Evolutionary conservation across 306 rosid species (phyloP).

Genomic region (Quercus agrifolia): DNA sequence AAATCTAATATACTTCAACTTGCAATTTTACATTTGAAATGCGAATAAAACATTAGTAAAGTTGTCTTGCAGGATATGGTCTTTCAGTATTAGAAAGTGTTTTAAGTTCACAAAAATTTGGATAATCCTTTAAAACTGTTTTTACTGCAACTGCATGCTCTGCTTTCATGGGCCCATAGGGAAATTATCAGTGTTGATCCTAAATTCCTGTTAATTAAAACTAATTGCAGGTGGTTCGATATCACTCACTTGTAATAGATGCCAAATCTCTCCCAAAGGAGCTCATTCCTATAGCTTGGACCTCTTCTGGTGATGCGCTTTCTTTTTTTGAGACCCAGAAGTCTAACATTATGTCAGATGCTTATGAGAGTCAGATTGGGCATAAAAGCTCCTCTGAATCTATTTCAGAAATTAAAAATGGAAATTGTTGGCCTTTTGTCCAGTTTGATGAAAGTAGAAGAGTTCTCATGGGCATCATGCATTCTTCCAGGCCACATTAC

Average conservation of each 20-base stretch:
- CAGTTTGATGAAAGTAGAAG: slow-evolving; percentile 33
- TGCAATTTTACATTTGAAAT: background rate
- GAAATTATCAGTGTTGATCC: background rate
- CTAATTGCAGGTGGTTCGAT: slow-evolving; percentile 87
- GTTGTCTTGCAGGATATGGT: background rate
- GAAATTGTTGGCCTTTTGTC: slow-evolving; percentile 27
- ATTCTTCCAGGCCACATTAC: slow-evolving; percentile 89
- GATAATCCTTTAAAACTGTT: background rate
- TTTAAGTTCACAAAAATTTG: background rate
- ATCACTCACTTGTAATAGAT: slow-evolving; percentile 94
- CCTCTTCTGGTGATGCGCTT: slow-evolving; percentile 55
- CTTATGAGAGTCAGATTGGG: slow-evolving; percentile 30
- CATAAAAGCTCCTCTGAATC: slow-evolving; percentile 28
- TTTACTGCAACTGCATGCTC: background rate
- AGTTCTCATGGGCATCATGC: slow-evolving; percentile 90
- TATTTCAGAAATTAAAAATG: slow-evolving; percentile 27
- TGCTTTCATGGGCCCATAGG: background rate
- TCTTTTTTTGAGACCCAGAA: slow-evolving; percentile 47
- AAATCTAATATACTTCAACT: background rate
- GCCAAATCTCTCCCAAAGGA: slow-evolving; percentile 78
- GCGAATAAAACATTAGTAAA: background rate
- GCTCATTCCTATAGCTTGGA: slow-evolving; percentile 97
- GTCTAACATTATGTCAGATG: slow-evolving; percentile 33
- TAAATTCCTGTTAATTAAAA: slow-evolving; percentile 19
- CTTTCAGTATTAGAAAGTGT: background rate